phyloP scores from a whole-genome alignment of 345 rosid species.

The Eucalyptus guilfoylei region DNA sequence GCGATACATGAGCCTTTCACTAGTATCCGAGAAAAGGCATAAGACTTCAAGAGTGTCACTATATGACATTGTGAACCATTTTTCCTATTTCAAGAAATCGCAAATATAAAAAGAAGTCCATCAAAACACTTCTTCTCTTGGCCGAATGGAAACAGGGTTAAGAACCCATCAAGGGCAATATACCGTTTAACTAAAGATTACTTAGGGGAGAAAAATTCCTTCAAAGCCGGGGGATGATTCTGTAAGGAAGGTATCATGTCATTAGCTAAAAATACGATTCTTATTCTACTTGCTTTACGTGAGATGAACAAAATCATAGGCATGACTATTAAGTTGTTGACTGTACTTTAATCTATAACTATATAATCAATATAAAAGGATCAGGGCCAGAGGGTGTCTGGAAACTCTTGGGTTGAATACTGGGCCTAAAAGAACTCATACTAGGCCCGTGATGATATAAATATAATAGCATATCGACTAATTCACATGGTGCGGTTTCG shows the following conservation, averaged over 20 bases:
- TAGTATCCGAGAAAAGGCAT: neutral
- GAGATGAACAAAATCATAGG: neutral
- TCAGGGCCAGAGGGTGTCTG: neutral
- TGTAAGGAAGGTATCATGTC: neutral
- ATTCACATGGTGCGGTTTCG: accelerated
- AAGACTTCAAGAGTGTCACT: neutral
- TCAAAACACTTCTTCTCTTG: neutral
- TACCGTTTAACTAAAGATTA: neutral
- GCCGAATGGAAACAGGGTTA: neutral
- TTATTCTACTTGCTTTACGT: neutral
- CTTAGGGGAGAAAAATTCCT: neutral
- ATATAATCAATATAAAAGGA: neutral
- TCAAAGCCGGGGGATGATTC: neutral
- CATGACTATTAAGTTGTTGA: neutral
- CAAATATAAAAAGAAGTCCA: neutral
- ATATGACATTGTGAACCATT: neutral
- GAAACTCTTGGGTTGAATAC: neutral
- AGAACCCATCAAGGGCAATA: neutral
- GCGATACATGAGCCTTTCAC: neutral
- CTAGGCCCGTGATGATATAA: neutral
- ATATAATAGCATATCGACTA: neutral
- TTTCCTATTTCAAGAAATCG: neutral
- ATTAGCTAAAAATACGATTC: neutral
- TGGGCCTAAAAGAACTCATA: neutral
- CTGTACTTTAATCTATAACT: neutral